phyloP scores from a whole-genome alignment of 2,329 filamentous ascomycete genomes.

The Venturia pyrina region DNA sequence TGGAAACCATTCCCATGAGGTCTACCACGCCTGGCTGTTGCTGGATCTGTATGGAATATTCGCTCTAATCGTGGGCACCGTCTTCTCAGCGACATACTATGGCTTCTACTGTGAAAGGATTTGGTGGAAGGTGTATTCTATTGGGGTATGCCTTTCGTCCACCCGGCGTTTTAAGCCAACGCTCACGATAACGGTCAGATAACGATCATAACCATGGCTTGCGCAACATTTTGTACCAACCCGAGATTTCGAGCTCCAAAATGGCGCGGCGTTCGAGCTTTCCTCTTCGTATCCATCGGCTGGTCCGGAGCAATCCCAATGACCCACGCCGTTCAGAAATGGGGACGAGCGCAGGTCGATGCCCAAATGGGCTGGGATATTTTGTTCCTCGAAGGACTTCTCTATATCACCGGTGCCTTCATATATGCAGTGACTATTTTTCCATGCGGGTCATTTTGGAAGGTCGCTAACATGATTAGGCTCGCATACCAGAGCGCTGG shows the following conservation, averaged over 20 bases:
- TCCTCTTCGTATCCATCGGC: conserved; percentile 5
- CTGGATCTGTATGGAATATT: conserved; percentile 9
- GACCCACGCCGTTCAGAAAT: conserved; percentile 45
- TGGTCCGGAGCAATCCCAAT: conserved; percentile 7
- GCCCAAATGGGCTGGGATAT: conserved; percentile 6
- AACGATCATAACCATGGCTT: not conserved
- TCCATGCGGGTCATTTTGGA: not conserved
- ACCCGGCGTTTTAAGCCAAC: not conserved
- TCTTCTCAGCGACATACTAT: conserved; percentile 9
- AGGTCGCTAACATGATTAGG: conserved; percentile 17
- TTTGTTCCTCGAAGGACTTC: conserved; percentile 55
- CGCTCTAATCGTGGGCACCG: conserved; percentile 3
- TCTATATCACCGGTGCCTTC: conserved; percentile 75
- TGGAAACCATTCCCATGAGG: conserved; percentile 68
- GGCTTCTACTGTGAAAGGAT: conserved; percentile 9
- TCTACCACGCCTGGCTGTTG: conserved; percentile 43
- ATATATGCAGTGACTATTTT: conserved; percentile 58
- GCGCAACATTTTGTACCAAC: conserved; percentile 7
- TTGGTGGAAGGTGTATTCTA: conserved; percentile 7
- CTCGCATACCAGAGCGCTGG: conserved; percentile 65
- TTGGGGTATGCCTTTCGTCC: not conserved
- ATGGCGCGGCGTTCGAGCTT: conserved; percentile 3
- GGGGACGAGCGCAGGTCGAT: not conserved
- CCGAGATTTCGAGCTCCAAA: conserved; percentile 4
- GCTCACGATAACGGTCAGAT: not conserved